Percentiles rank a stretch among this genome's conserved stretches.
These are phyloP conservation scores for Collybia sordida DNA, from an alignment of 768 basidiomycete species.

Conservation along the genomic window DNA sequence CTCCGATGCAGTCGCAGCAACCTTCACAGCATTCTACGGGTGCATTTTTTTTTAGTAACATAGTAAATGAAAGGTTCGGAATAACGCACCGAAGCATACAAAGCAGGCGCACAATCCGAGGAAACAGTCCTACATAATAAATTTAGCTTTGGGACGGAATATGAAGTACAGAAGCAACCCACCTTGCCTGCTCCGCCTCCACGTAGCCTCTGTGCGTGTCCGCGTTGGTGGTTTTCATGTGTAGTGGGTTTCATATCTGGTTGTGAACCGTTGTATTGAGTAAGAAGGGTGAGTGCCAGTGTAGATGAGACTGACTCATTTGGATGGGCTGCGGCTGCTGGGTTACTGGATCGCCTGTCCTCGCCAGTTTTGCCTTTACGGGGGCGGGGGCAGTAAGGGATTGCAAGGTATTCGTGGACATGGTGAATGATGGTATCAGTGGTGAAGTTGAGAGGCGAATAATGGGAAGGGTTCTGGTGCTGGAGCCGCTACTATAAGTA, in stretches of 20 bases:
- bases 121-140: slow-evolving; percentile 58
- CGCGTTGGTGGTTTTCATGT: neutral
- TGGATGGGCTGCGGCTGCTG: neutral
- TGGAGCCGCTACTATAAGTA: no score
- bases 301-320: neutral
- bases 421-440: no score
- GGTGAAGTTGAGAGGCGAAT: no score
- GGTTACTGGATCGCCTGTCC: neutral
- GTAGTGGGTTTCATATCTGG: neutral
- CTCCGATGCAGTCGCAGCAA: slow-evolving; percentile 69
- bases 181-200: slow-evolving; percentile 75
- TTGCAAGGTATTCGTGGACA: no score
- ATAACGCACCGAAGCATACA: slow-evolving; percentile 65
- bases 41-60: neutral
- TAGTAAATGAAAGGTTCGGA: neutral
- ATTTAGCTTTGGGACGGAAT: slow-evolving; percentile 5
- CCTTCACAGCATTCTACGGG: slow-evolving; percentile 64
- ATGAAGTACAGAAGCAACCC: slow-evolving; percentile 2
- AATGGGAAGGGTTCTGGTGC: no score
- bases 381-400: no score
- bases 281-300: neutral
- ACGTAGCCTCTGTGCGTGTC: slow-evolving; percentile 55
- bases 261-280: neutral
- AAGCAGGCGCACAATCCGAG: slow-evolving; percentile 62
- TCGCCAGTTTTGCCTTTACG: neutral